Percentiles rank a stretch among this genome's conserved stretches.
phyloP scores from a whole-genome alignment of 1,139 yeast genomes.

The Hansenula sp. region DNA sequence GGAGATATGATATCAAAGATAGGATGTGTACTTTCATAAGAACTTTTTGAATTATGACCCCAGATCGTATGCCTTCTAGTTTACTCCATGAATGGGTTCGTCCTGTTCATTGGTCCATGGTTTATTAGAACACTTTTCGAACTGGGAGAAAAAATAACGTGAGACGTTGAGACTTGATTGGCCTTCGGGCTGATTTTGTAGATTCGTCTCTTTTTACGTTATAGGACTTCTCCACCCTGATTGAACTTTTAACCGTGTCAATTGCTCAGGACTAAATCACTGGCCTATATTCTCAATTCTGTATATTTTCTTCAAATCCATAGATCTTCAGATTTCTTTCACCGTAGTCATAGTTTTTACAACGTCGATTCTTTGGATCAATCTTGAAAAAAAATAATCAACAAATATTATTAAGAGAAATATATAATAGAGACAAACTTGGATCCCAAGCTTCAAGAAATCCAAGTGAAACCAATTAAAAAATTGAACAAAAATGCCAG shows the following conservation, averaged over 20 bases:
- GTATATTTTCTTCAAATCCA: not conserved
- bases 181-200: not conserved
- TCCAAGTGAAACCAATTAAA: no score
- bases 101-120: conserved; percentile 23
- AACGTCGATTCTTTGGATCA: no score
- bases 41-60: conserved; percentile 5
- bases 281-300: conserved; percentile 18
- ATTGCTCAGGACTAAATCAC: conserved; percentile 23
- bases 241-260: conserved; percentile 17
- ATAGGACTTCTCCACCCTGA: conserved; percentile 26
- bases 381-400: no score
- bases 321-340: no score
- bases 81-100: conserved; percentile 25
- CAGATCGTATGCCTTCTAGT: conserved; percentile 25
- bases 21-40: not conserved
- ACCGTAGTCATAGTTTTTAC: no score
- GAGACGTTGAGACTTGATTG: not conserved
- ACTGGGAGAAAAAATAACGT: conserved; percentile 21
- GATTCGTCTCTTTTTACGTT: not conserved
- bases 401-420: no score
- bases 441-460: no score
- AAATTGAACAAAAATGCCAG: no score
- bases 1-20: not conserved
- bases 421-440: no score
- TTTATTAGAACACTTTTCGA: conserved; percentile 24